Percentiles rank a stretch among this genome's conserved stretches.
These are phyloP conservation scores for grape (Vitis vinifera) DNA, from an alignment of 164 flowering plant genomes.

Conservation along the genomic window DNA sequence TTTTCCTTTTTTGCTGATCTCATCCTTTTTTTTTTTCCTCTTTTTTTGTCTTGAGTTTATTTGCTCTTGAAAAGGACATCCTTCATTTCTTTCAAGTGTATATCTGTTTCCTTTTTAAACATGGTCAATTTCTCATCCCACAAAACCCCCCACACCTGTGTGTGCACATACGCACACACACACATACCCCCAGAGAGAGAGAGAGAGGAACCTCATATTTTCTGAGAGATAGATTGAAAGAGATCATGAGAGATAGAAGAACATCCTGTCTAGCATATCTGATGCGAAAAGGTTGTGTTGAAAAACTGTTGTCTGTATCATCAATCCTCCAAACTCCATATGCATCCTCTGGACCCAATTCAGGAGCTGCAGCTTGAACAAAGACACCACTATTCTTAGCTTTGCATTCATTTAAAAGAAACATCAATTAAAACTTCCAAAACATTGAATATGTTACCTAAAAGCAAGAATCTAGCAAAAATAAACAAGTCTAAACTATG, in stretches of 20 bases:
- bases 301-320: slow-evolving; percentile 89
- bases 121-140: too few relatives aligned
- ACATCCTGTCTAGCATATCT: slow-evolving; percentile 98
- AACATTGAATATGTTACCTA: too few relatives aligned
- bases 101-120: not conserved
- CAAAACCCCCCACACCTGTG: too few relatives aligned
- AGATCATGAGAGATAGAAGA: slow-evolving; percentile 75
- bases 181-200: too few relatives aligned
- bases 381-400: not conserved
- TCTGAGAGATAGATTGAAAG: slow-evolving; percentile 70
- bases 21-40: not conserved
- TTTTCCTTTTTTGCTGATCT: not conserved
- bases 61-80: not conserved
- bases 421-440: not conserved
- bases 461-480: too few relatives aligned
- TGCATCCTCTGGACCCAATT: slow-evolving; percentile 56
- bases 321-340: slow-evolving; percentile 88
- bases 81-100: not conserved
- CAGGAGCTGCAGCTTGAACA: slow-evolving; percentile 65
- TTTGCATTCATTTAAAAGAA: not conserved
- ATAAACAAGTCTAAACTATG: too few relatives aligned
- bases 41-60: not conserved
- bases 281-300: slow-evolving; percentile 91
- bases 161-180: too few relatives aligned
- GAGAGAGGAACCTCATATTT: slow-evolving; percentile 51